These are phyloP conservation scores for Cyberlindnera subsufficiens DNA, from an alignment of 805 yeast genomes.

Conservation along the genomic window DNA sequence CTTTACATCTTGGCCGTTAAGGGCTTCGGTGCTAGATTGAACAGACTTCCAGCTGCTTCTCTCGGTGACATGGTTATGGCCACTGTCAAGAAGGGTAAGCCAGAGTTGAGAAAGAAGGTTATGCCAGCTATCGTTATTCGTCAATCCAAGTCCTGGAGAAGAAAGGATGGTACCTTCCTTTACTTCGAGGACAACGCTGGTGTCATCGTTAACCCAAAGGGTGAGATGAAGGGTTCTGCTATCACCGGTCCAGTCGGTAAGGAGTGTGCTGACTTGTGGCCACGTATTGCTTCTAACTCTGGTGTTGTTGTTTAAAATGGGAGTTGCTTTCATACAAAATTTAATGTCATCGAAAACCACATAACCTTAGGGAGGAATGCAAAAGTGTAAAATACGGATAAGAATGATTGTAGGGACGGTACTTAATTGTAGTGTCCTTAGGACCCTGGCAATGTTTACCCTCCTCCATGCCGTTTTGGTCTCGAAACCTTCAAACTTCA, in stretches of 20 bases:
- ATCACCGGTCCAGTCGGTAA: slow-evolving; percentile 99
- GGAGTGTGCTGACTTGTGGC: slow-evolving; percentile 99
- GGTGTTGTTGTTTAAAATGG: slow-evolving; percentile 93
- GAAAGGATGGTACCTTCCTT: slow-evolving; percentile 99
- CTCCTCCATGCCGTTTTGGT: too few relatives aligned
- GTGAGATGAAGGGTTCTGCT: slow-evolving; percentile 99
- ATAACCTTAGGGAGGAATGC: slow-evolving; percentile 16
- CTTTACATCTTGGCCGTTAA: slow-evolving; percentile 97
- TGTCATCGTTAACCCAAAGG: slow-evolving; percentile 99
- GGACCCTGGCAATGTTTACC: too few relatives aligned
- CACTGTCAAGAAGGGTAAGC: slow-evolving; percentile 99
- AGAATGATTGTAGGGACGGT: slow-evolving; percentile 1
- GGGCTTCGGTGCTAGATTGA: slow-evolving; percentile 99
- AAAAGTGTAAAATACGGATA: slow-evolving; percentile 19
- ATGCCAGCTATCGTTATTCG: slow-evolving; percentile 99
- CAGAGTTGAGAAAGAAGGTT: slow-evolving; percentile 99
- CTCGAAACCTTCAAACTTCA: neutral
- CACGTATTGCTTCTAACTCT: slow-evolving; percentile 99
- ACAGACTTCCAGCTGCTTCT: slow-evolving; percentile 99
- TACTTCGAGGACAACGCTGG: slow-evolving; percentile 99
- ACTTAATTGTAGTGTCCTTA: neutral
- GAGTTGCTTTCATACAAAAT: slow-evolving; percentile 16
- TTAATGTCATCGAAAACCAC: slow-evolving; percentile 24
- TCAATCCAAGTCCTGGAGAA: slow-evolving; percentile 99
- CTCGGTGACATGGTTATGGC: slow-evolving; percentile 99